Conservation (phyloP, 805 yeast genomes). For the Starmerella cellae region DNA sequence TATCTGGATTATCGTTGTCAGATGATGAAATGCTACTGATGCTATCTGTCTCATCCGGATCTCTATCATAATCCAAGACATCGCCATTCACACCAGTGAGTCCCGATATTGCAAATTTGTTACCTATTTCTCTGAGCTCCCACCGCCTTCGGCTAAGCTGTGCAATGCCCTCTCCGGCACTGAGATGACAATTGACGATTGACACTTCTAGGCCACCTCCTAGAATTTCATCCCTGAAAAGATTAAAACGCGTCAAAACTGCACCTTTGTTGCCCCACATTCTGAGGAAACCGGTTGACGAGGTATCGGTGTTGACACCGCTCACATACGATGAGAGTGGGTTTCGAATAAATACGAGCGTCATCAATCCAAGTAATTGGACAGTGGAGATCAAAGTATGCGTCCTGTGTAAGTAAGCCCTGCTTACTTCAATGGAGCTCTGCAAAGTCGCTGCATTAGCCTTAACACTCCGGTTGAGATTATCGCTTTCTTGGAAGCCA, state of each 20-base stretch:
- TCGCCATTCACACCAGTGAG: slow-evolving; percentile 11
- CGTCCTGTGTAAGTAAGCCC: slow-evolving; percentile 18
- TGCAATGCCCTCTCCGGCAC: slow-evolving; percentile 31
- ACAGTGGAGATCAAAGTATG: slow-evolving; percentile 33
- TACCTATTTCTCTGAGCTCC: slow-evolving; percentile 33
- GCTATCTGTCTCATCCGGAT: slow-evolving; percentile 5
- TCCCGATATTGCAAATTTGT: slow-evolving; percentile 23
- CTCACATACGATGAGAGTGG: slow-evolving; percentile 31
- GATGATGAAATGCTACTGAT: slow-evolving; percentile 8
- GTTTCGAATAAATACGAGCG: slow-evolving; percentile 32
- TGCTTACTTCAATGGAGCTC: slow-evolving; percentile 19
- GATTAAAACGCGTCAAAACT: slow-evolving; percentile 33
- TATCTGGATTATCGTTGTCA: not conserved
- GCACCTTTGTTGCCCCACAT: slow-evolving; percentile 55
- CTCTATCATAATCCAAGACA: slow-evolving; percentile 1
- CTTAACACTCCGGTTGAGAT: slow-evolving; percentile 26
- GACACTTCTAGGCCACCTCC: slow-evolving; percentile 26
- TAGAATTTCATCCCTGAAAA: slow-evolving; percentile 21
- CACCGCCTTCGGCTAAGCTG: slow-evolving; percentile 32
- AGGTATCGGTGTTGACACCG: slow-evolving; percentile 30
- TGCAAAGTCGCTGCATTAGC: slow-evolving; percentile 26
- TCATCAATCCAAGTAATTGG: slow-evolving; percentile 42
- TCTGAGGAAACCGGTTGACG: slow-evolving; percentile 46
- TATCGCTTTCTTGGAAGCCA: slow-evolving; percentile 69
- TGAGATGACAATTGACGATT: slow-evolving; percentile 41